A percentile compares a stretch with the other conserved stretches of the same genome.
These are phyloP conservation scores for Floccularia luteovirens DNA, from an alignment of 768 basidiomycete genomes.

Conservation along the genomic window DNA sequence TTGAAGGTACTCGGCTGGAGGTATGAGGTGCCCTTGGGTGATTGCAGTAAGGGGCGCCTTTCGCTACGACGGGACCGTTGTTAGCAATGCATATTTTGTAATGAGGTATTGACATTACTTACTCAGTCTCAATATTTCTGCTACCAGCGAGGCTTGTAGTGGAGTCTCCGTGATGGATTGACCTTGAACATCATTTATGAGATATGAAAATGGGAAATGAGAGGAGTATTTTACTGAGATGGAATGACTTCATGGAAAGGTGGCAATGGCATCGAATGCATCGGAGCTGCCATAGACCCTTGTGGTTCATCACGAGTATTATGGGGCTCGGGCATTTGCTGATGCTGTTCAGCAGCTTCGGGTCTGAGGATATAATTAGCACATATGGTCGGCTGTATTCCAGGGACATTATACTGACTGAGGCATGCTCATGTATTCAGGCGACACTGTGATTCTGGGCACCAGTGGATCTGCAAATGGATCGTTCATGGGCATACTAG, in stretches of 20 bases:
- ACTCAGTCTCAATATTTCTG: conserved; percentile 19
- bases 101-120: conserved; percentile 7
- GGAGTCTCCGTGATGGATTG: conserved; percentile 13
- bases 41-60: conserved; percentile 41
- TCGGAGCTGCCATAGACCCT: conserved; percentile 27
- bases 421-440: conserved; percentile 15
- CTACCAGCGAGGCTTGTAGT: conserved; percentile 11
- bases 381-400: not conserved
- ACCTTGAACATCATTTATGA: conserved; percentile 7
- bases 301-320: conserved; percentile 16
- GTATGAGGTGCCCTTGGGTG: conserved; percentile 17
- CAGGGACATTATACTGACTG: conserved; percentile 16
- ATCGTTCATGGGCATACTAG: conserved; percentile 12
- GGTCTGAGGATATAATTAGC: conserved; percentile 8
- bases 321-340: conserved; percentile 12
- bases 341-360: conserved; percentile 10
- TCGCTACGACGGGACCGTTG: conserved; percentile 29
- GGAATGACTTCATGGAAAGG: conserved; percentile 30
- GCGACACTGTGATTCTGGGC: conserved; percentile 17
- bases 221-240: conserved; percentile 14
- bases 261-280: conserved; percentile 16
- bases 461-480: conserved; percentile 26
- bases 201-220: not conserved
- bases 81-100: not conserved
- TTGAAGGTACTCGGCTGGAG: conserved; percentile 14